Base-by-base conservation (phyloP, 306 rosid genomes). In the Fragaria nilgerrensis region DNA sequence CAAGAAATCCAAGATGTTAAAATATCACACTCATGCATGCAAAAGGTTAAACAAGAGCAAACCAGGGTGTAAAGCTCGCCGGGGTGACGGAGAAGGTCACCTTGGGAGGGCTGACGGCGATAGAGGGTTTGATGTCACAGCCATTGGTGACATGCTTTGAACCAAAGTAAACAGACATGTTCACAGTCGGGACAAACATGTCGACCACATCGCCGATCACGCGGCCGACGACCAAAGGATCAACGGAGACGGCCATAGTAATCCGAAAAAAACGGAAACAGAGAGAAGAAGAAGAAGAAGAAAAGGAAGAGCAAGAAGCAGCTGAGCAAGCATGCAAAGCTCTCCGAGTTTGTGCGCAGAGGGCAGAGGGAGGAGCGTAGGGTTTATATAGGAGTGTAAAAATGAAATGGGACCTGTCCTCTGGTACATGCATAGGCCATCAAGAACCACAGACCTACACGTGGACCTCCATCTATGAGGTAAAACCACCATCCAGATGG, bases 201-300 rank as follows among this genome's bases (percentile, higher is more conserved):
- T 94, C 97, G 0, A 94, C 87, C 0, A 92, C 96, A 55, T 94
- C 98, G 0, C 97, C 98, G 19, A 94, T 92, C 70, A 94, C 96
- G 0, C 96, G 84, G 2, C 97, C 97, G 22, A 94, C 92, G 0
- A 94, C 91, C 7, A 94, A 84, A 4, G 98, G 98, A 80, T 94
- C 98, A 13, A 85, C 94, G 0, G 94, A 92, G 15, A 84, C 75
- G 10, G 95, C 89, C 98, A 94, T 90, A 37, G 23, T 56, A 1
- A 53, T n/a, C 62, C 52, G 37, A 55, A 4, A 12, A 12, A 76
- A 45, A 17, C 27, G 27, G 59, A 68, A 63, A 49, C 67, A 74
- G 69, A 80, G 23, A 3, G 14, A 43, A 11, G 9, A 1, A 39
- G 34, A 37, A 37, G 47, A 44, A 5, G 9, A 53, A 74, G 23